Conservation (phyloP, 441 rosid genomes). For the Euphorbia celastroides region DNA sequence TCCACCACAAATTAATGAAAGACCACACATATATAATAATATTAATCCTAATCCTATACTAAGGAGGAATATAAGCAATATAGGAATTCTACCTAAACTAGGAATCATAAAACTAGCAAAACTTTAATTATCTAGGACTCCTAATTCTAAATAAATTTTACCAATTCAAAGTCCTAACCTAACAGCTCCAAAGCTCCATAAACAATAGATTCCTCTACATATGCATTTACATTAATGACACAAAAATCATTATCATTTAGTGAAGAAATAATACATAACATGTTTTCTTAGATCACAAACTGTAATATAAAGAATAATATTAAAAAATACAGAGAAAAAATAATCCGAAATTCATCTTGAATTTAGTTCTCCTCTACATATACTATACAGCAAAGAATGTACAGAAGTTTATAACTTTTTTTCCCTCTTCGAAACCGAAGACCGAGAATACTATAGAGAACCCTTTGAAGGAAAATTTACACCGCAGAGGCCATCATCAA, state of each 20-base stretch:
- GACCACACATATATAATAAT: no score
- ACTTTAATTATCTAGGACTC: no score
- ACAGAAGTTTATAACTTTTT: not conserved
- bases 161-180: no score
- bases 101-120: no score
- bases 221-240: not conserved
- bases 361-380: not conserved
- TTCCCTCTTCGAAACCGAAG: no score
- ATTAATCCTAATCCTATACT: no score
- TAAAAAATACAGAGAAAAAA: not conserved
- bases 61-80: no score
- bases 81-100: no score
- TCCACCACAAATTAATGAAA: no score
- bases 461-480: constrained; percentile 4
- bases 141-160: no score
- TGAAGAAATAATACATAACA: not conserved
- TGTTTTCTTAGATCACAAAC: not conserved
- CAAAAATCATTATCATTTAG: not conserved
- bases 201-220: not conserved
- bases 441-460: not conserved
- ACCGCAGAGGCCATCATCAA: constrained; percentile 45
- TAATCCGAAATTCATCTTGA: not conserved
- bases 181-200: not conserved
- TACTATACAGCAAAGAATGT: not conserved
- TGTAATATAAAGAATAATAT: not conserved